Evolutionary conservation across 129 eudicot species (phyloP).

Genomic region (Pseudognaphalium luteoalbum): DNA sequence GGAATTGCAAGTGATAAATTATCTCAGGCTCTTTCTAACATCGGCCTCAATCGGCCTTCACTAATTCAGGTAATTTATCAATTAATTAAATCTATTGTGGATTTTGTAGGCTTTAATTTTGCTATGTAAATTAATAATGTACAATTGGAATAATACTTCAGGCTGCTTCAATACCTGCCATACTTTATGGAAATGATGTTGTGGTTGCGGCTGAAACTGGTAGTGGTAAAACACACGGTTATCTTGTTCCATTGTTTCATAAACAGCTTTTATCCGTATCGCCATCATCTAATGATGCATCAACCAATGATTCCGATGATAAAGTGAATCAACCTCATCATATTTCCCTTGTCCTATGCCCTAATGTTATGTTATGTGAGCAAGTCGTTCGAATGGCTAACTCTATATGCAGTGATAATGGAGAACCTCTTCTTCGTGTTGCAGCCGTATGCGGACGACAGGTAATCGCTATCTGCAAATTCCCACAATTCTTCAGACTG

Average conservation of each 20-base stretch:
- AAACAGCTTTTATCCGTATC: slow-evolving; percentile 24
- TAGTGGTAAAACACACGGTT: slow-evolving; percentile 95
- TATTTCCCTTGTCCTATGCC: slow-evolving; percentile 87
- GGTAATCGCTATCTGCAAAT: slow-evolving; percentile 36
- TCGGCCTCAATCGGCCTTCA: slow-evolving; percentile 73
- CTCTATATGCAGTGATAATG: slow-evolving; percentile 46
- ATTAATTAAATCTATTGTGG: not conserved
- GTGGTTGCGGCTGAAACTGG: slow-evolving; percentile 99
- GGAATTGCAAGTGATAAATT: slow-evolving; percentile 54
- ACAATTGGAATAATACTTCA: slow-evolving; percentile 24
- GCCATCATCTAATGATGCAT: slow-evolving; percentile 24
- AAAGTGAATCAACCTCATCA: slow-evolving; percentile 31
- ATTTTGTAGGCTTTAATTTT: not conserved
- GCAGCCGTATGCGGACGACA: slow-evolving; percentile 90
- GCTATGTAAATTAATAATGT: not conserved
- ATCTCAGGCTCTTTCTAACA: slow-evolving; percentile 52
- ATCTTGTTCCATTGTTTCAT: slow-evolving; percentile 78
- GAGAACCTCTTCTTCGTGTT: slow-evolving; percentile 77
- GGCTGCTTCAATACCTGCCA: slow-evolving; percentile 84
- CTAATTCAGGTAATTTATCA: slow-evolving; percentile 53
- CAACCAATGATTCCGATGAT: slow-evolving; percentile 21
- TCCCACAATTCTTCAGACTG: not conserved
- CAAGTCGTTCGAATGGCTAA: slow-evolving; percentile 99
- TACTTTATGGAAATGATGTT: slow-evolving; percentile 70
- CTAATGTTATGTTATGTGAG: slow-evolving; percentile 94